Base-by-base conservation (phyloP, 306 rosid genomes). In the Crotalaria pallida region DNA sequence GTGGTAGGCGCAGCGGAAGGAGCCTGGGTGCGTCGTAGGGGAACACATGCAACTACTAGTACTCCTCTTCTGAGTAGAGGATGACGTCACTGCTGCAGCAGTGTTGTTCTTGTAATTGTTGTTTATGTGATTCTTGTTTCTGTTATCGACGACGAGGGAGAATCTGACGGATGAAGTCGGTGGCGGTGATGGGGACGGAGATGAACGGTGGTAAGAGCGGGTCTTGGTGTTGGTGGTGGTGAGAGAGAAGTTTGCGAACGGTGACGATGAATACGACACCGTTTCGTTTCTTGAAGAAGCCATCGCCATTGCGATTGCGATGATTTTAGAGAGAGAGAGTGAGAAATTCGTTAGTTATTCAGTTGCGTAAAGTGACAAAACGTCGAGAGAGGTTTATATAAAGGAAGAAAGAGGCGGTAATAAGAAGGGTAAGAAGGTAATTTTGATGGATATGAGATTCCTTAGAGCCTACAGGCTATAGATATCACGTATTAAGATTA, bases 21-120 rank as follows among this genome's bases (percentile, higher is more conserved):
- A 87, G 0, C 96, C 93, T 2, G 93, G 86, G 59, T 89, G 96
- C 58, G 83, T 70, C 58, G 93, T 83, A 1, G 93, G 96, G 0
- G 96, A 84, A 53, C 96, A 89, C 78, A 70, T 24, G 44, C 93
- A 89, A 26, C n/a, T n/a, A n/a, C n/a, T n/a, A n/a, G n/a, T n/a
- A n/a, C 67, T 63, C 48, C 70, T 85, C 79, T 73, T 85, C 74
- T 29, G 64, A 64, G 26, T 5, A 5, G 84, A 13, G 27, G 24
- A 8, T 7, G 58, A 7, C 7, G 63, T n/a, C 5, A 24, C 1
- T 2, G 57, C 7, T 3, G 84, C 82, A 1, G 72, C 67, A 33
- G 75, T 70, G 26, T 31, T 62, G 34, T 66, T 77, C n/a, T n/a
- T n/a, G n/a, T n/a, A n/a, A 31, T 31, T 31, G 36, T 31, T 31